A percentile compares a stretch with the other conserved stretches of the same genome.
phyloP scores from a whole-genome alignment of 2,329 filamentous ascomycete genomes.

The Fonsecaea multimorphosa region DNA sequence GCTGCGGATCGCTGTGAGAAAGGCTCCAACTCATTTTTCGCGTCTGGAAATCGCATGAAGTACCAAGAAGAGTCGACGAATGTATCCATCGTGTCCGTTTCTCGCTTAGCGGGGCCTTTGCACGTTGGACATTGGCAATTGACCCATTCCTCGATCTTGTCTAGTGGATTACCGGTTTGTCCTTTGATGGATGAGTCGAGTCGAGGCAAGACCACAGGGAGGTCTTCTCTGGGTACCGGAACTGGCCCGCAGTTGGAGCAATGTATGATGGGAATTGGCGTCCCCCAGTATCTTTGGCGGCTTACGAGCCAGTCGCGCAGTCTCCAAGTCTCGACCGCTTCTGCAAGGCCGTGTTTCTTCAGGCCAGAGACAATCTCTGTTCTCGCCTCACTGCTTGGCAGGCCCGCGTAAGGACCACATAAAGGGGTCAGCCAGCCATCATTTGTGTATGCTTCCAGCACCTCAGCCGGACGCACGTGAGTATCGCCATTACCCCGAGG shows the following conservation, averaged over 20 bases:
- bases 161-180: constrained; percentile 77
- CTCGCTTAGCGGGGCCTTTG: constrained; percentile 71
- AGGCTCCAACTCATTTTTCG: constrained; percentile 66
- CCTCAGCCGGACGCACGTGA: constrained; percentile 44
- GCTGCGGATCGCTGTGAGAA: constrained; percentile 67
- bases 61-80: constrained; percentile 98
- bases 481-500: constrained; percentile 45
- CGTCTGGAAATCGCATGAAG: constrained; percentile 78
- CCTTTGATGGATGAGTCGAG: constrained; percentile 70
- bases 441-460: constrained; percentile 62
- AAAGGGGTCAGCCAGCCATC: constrained; percentile 71
- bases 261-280: constrained; percentile 87
- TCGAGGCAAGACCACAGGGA: constrained; percentile 76
- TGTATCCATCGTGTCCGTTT: constrained; percentile 95
- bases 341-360: constrained; percentile 61
- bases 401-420: constrained; percentile 69
- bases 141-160: constrained; percentile 73
- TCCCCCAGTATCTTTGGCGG: constrained; percentile 90
- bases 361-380: constrained; percentile 63
- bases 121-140: constrained; percentile 77
- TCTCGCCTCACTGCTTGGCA: constrained; percentile 68
- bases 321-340: constrained; percentile 74
- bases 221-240: constrained; percentile 74
- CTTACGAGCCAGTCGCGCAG: constrained; percentile 90
- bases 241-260: constrained; percentile 78